These are phyloP conservation scores for Fusarium verticillioides DNA, from an alignment of 2,329 filamentous ascomycete species.

Conservation along the genomic window DNA sequence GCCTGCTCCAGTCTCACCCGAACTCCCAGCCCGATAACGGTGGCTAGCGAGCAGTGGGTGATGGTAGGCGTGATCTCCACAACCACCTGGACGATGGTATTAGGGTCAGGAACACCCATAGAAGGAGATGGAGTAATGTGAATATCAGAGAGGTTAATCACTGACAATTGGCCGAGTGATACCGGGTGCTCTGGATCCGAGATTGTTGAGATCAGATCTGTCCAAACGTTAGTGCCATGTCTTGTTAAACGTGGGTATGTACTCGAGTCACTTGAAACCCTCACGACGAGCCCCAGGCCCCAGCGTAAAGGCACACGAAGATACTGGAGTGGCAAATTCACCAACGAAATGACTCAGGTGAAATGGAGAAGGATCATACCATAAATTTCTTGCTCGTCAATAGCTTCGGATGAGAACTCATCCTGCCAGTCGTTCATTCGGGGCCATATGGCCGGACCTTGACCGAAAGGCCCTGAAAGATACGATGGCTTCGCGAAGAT, in stretches of 20 bases:
- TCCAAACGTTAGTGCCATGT: constrained; percentile 32
- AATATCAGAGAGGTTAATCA: constrained; percentile 97
- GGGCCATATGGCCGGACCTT: constrained; percentile 50
- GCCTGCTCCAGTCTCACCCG: constrained; percentile 91
- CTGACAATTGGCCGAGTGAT: constrained; percentile 90
- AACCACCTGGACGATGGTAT: constrained; percentile 76
- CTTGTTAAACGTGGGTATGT: neutral
- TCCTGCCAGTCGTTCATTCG: constrained; percentile 59
- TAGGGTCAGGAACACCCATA: constrained; percentile 55
- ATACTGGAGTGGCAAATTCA: constrained; percentile 13
- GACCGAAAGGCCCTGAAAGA: constrained; percentile 53
- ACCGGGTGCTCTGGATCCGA: constrained; percentile 97
- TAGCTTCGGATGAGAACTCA: constrained; percentile 77
- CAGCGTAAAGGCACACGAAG: neutral
- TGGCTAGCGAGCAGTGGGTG: constrained; percentile 95
- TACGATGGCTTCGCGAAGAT: constrained; percentile 60
- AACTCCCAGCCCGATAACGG: constrained; percentile 93
- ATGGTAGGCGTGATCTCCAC: constrained; percentile 96
- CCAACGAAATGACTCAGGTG: constrained; percentile 10
- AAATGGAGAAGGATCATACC: constrained; percentile 62
- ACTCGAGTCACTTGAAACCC: neutral
- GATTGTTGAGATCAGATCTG: constrained; percentile 93
- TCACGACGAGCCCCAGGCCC: neutral
- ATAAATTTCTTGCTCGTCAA: constrained; percentile 97
- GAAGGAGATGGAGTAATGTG: constrained; percentile 67